Percentiles rank a stretch among this genome's conserved stretches.
phyloP scores from a whole-genome alignment of 2,329 filamentous ascomycete genomes.

The Dactylellina sp. region DNA sequence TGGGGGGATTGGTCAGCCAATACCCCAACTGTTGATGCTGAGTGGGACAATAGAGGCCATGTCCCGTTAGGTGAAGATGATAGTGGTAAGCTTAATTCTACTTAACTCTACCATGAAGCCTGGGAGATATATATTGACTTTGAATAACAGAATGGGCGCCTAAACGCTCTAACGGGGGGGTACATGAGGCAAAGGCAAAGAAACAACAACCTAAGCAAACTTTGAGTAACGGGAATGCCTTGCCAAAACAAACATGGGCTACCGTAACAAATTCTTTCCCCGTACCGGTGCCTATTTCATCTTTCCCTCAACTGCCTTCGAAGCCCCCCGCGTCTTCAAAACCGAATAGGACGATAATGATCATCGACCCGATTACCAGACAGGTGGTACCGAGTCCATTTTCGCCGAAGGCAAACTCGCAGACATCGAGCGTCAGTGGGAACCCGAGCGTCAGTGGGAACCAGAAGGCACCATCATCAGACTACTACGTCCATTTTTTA shows the following conservation, averaged over 20 bases:
- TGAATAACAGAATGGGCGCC: conserved; percentile 33
- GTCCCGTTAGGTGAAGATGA: conserved; percentile 25
- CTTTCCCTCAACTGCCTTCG: background rate
- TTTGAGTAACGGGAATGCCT: background rate
- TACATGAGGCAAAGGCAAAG: background rate
- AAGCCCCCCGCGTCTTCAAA: background rate
- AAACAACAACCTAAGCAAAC: background rate
- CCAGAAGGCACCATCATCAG: background rate
- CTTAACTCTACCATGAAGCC: background rate
- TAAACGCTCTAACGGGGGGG: conserved; percentile 1
- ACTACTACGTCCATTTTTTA: conserved; percentile 16
- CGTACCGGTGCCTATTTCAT: background rate
- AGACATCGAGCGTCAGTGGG: background rate
- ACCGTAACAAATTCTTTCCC: background rate
- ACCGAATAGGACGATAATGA: conserved; percentile 1
- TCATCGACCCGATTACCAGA: conserved; percentile 5
- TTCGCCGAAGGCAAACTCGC: background rate
- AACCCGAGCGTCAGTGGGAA: background rate
- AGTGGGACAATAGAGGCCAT: conserved; percentile 42
- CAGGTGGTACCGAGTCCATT: background rate
- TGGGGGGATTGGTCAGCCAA: conserved; percentile 46
- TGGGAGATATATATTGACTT: background rate
- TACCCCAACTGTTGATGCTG: background rate
- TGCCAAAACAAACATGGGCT: conserved; percentile 9
- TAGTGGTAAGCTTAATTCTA: conserved; percentile 13